phyloP scores from a whole-genome alignment of 352 stramenopile species.

The Pythium periplocum region DNA sequence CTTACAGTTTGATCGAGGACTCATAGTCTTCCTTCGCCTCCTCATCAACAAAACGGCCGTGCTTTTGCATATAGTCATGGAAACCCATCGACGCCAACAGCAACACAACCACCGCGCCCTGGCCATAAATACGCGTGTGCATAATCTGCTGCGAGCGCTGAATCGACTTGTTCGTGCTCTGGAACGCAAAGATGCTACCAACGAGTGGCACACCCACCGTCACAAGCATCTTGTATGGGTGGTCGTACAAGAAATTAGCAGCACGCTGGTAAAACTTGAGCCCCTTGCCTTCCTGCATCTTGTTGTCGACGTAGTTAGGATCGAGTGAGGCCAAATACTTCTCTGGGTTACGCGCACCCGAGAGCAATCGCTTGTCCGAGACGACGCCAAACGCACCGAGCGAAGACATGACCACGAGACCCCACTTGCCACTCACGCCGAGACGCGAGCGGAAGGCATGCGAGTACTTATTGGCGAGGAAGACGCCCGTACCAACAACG shows the following conservation, averaged over 20 bases:
- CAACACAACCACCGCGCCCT: slow-evolving; percentile 58
- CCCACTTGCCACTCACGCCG: slow-evolving; percentile 67
- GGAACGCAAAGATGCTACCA: slow-evolving; percentile 63
- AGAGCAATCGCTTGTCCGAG: slow-evolving; percentile 55
- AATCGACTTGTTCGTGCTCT: slow-evolving; percentile 68
- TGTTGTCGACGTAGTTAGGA: slow-evolving; percentile 32
- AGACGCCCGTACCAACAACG: slow-evolving; percentile 26
- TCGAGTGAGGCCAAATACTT: slow-evolving; percentile 60
- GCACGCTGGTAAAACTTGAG: slow-evolving; percentile 54
- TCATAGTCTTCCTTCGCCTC: slow-evolving; percentile 1
- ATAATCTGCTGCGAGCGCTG: slow-evolving; percentile 80
- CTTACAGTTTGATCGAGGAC: too few relatives aligned
- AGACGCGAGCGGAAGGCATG: slow-evolving; percentile 65
- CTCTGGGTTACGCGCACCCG: slow-evolving; percentile 64
- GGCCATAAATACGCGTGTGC: slow-evolving; percentile 82
- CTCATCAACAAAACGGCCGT: slow-evolving; percentile 53
- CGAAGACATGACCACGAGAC: slow-evolving; percentile 54
- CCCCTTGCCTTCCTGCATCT: slow-evolving; percentile 22
- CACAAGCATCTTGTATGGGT: slow-evolving; percentile 62
- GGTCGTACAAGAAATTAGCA: slow-evolving; percentile 78
- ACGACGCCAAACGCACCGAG: slow-evolving; percentile 63
- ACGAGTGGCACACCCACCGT: slow-evolving; percentile 55
- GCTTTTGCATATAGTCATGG: slow-evolving; percentile 79
- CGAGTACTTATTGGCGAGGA: slow-evolving; percentile 53
- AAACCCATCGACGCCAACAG: slow-evolving; percentile 79